Evolutionary conservation across 495 filamentous ascomycete genomes (phyloP), one percentile per base, ranked within the genome.

Genomic region (Aspergillus sparsus): DNA sequence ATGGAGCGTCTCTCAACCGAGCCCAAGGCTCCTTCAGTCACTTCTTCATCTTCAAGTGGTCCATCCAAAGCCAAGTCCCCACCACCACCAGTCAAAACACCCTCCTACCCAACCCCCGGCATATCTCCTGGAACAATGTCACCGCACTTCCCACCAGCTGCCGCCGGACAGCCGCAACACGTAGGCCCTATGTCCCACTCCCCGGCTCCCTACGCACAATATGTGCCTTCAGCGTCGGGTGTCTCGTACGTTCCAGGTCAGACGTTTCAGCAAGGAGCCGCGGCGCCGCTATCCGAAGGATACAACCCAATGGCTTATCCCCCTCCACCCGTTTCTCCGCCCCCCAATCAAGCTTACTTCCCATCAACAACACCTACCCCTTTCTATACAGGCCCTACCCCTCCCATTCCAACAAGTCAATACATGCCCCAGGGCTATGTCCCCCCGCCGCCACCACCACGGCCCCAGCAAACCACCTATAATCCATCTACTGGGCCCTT

Each of bases 1-100:
- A 98, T 98, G 94, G 94, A 97, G 68, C 88, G 94, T 56, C 91
- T 98, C 79, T 91, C 93, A 12, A 87, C 93, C 71, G 89, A 92
- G 57, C 80, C 83, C 9, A 79, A 79, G 32, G 62, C 69, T 47
- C 69, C 82, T 0, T 75, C 78, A 32, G 69, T 74, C 15, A 72
- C 80, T 36, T 72, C 73, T 16, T 70, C 74, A 59, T 60, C 80
- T 61, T 62, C 79, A 72, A n/a, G 52, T n/a, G 57, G 70, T 60
- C 56, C 75, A 58, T 62, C 71, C 49, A 70, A 72, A 61, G 62
- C 66, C 65, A 75, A 71, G 65, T 80, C 71, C 60, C 77, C 73
- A 60, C 85, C 73, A 47, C 78, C 68, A 62, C 74, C 70, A 49
- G 72, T 74, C 45, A 72, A 79, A 49, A 68, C 75, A 5, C 71